These are phyloP conservation scores for Ceratocystis harringtonii DNA, from an alignment of 2,329 filamentous ascomycete species.

Conservation along the genomic window DNA sequence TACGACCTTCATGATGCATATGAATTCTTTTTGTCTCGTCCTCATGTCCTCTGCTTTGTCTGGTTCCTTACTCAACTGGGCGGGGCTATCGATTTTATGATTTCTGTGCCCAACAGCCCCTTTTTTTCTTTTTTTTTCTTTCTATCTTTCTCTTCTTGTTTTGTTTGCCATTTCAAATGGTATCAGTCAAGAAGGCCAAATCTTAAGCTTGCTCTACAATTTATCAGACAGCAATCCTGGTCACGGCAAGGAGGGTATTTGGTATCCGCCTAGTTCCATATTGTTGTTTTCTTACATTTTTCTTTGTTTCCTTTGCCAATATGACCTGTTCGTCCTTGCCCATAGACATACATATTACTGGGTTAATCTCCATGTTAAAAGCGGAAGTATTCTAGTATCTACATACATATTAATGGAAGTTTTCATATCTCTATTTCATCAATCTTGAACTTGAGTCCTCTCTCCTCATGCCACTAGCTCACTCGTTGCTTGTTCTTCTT, in stretches of 20 bases:
- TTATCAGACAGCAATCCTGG: not conserved
- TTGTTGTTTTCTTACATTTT: not conserved
- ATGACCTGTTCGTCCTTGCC: not conserved
- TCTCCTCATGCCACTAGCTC: no score
- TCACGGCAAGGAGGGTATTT: not conserved
- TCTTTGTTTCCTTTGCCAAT: not conserved
- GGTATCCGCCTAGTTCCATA: not conserved
- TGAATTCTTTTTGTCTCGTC: conserved; percentile 5
- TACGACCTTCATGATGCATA: conserved; percentile 3
- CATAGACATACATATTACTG: not conserved
- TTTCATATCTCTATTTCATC: not conserved
- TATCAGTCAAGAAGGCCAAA: not conserved
- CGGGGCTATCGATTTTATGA: not conserved
- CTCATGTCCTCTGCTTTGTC: not conserved
- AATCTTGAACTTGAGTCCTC: no score
- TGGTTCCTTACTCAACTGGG: not conserved
- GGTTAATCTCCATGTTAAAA: not conserved
- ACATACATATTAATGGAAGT: not conserved
- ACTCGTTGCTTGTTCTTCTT: no score
- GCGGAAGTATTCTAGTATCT: not conserved
- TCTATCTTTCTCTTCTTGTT: not conserved
- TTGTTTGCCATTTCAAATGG: not conserved
- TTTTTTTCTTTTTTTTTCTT: not conserved
- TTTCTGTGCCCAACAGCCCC: not conserved
- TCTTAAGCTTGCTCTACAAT: not conserved